Conservation (phyloP, 192 early-diverging fungal species). For the Coemansia sp. region DNA sequence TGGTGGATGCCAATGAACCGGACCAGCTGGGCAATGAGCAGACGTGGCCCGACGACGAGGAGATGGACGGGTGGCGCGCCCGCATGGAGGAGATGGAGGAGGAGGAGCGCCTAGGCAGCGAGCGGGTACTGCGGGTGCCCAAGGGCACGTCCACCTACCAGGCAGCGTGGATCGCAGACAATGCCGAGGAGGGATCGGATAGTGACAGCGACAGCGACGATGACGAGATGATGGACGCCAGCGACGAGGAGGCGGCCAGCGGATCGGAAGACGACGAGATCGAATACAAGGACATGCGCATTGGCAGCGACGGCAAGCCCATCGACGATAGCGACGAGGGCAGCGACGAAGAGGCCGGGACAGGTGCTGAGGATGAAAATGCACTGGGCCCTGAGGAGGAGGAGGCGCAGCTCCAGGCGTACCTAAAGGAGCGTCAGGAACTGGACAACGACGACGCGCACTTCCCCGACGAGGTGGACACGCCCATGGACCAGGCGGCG, state of each 20-base stretch:
- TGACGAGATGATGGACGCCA: constrained; percentile 6
- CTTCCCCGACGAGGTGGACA: constrained; percentile 97
- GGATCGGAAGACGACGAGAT: constrained; percentile 2
- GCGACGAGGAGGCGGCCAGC: constrained; percentile 12
- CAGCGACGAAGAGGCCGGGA: neutral
- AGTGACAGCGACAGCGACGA: constrained; percentile 52
- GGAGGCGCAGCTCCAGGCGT: constrained; percentile 34
- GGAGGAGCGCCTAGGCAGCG: constrained; percentile 4
- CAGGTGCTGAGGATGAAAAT: constrained; percentile 14
- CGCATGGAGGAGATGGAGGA: constrained; percentile 44
- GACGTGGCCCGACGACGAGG: constrained; percentile 98
- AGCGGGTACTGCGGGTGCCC: constrained; percentile 69
- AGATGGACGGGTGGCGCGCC: constrained; percentile 72
- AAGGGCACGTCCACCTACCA: constrained; percentile 97
- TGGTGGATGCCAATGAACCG: constrained; percentile 81
- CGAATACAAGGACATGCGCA: neutral
- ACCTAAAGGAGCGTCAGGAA: constrained; percentile 53
- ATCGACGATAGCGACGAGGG: neutral
- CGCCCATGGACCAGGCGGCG: constrained; percentile 78
- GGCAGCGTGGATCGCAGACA: constrained; percentile 95
- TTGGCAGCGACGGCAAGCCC: neutral
- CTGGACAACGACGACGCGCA: constrained; percentile 64
- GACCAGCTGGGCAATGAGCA: constrained; percentile 90
- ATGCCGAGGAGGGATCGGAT: constrained; percentile 53
- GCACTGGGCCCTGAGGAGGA: constrained; percentile 41